Evolutionary conservation across 2,329 filamentous ascomycete species (phyloP), one percentile per base, ranked within the genome.

Genomic region (Pestalotiopsis sp.): DNA sequence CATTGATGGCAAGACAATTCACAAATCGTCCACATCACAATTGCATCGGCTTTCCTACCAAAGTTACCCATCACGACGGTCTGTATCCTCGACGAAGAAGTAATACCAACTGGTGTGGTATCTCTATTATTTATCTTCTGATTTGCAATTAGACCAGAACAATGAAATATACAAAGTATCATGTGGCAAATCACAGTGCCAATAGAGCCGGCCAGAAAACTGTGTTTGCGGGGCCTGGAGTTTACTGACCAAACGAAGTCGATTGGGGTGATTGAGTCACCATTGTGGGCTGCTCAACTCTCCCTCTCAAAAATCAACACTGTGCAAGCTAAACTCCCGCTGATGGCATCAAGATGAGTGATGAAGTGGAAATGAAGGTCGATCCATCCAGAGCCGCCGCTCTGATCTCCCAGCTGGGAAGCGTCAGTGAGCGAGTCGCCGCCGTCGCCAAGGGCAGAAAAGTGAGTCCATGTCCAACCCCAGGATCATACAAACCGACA

Each of bases 361-460:
- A 83, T 62, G 70, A 76, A 59, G 76, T 78, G 73, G 82, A 86
- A 69, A 92, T 92, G 88, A 88, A 88, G 75, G 82, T 92, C 71
- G 85, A 91, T 72, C 84, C 88, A 0, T 77, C 85, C 66, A 87
- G 92, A 79, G 90, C 91, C 59, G 84, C 87, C 69, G 83, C 84
- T 68, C 88, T 94, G 69, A 78, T 88, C 71, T 84, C 88, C 36
- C 91, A 92, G 76, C 82, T 94, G 70, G 81, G 85, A 73, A 80
- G 84, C 58, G 89, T 93, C 66, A 86, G 84, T 64, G 82, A 87
- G 62, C 87, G 89, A 58, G 82, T 93, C 70, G 78, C 83, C 39
- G 81, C 86, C 52, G 86, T 85, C 59, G 84, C 86, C 23, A 82
- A 82, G 23, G 86, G 86, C 68, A 83, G 86, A 70, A 83, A 85